Evolutionary conservation across 108 stramenopile genomes (phyloP), one percentile per base, ranked within the genome.

Genomic region (Skeletonema grethae): DNA sequence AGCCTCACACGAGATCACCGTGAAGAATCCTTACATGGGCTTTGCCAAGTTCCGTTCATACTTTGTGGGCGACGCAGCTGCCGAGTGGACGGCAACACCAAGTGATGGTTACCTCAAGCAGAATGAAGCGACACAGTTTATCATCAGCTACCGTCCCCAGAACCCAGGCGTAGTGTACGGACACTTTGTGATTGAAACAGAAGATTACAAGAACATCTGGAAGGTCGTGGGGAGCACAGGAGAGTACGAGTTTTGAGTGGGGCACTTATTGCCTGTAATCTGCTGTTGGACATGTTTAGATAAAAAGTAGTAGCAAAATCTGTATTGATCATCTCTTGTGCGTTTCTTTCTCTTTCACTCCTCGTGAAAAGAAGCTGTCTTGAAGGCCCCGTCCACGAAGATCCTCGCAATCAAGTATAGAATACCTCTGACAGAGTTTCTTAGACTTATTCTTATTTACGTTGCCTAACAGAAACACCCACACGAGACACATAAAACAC

Each of bases 1-100:
- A 35, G 85, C 77, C 30, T 57, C 73, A 13, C 66, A 88, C 62
- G 89, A 89, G 38, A 79, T 90, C 64, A 72, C 62, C 74, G 86
- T 88, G 67, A 73, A 85, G 80, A 94, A 94, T 67, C 76, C 74
- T 2, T 95, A 85, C 88, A 95, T 95, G 90, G 93, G 93, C 13
- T 95, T 86, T 82, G 89, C 93, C 13, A 85, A 92, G 64, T 95
- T 92, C 63, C 87, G 93, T 18, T 87, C 93, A 25, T 83, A 79
- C 32, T 90, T 95, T 61, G 83, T 85, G 38, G 61, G 85, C 9
- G 90, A 90, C 13, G 82, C 77, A 22, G 35, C 58, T n/a, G 65
- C 38, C n/a, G 85, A 86, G 46, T 95, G 84, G 77, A 81, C 82
- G 25, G 86, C 90, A 9, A 70, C 80, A 39, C 88, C 93, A 24